These are phyloP conservation scores for Phytophthora sp. DNA, from an alignment of 352 stramenopile genomes.

Conservation along the genomic window DNA sequence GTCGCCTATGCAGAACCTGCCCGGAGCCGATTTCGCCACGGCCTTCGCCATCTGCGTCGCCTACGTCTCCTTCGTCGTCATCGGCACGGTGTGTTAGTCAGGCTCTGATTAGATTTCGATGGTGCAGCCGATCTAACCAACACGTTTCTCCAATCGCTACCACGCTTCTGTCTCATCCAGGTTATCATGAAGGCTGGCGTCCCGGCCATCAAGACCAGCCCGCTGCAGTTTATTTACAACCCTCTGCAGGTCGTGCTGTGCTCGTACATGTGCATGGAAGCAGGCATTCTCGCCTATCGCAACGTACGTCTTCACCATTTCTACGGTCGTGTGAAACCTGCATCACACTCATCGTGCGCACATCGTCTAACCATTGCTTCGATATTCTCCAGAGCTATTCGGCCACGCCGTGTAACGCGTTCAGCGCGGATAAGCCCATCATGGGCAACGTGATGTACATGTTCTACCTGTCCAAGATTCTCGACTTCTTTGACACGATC, in stretches of 20 bases:
- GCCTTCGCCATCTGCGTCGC: slow-evolving; percentile 63
- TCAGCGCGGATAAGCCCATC: slow-evolving; percentile 88
- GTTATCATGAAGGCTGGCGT: slow-evolving; percentile 81
- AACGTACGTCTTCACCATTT: slow-evolving; percentile 51
- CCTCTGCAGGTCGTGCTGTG: slow-evolving; percentile 96
- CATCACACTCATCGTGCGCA: background rate
- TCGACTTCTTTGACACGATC: slow-evolving; percentile 94
- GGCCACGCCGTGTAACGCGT: slow-evolving; percentile 93
- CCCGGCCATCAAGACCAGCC: slow-evolving; percentile 73
- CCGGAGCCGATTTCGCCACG: slow-evolving; percentile 60
- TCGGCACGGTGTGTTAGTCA: slow-evolving; percentile 55
- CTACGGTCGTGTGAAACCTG: background rate
- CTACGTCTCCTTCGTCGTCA: slow-evolving; percentile 72
- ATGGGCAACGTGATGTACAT: slow-evolving; percentile 97
- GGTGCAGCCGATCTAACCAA: slow-evolving; percentile 13
- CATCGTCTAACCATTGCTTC: slow-evolving; percentile 7
- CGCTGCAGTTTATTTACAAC: slow-evolving; percentile 97
- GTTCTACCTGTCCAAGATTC: slow-evolving; percentile 98
- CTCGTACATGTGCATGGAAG: slow-evolving; percentile 97
- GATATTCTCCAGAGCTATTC: slow-evolving; percentile 77
- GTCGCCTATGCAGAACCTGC: slow-evolving; percentile 47
- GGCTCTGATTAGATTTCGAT: slow-evolving; percentile 24
- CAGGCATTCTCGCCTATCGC: slow-evolving; percentile 91
- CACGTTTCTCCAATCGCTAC: background rate
- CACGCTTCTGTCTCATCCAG: slow-evolving; percentile 2